These are phyloP conservation scores for Parachlorella kessleri DNA, from an alignment of 139 green algal genomes.

Conservation along the genomic window DNA sequence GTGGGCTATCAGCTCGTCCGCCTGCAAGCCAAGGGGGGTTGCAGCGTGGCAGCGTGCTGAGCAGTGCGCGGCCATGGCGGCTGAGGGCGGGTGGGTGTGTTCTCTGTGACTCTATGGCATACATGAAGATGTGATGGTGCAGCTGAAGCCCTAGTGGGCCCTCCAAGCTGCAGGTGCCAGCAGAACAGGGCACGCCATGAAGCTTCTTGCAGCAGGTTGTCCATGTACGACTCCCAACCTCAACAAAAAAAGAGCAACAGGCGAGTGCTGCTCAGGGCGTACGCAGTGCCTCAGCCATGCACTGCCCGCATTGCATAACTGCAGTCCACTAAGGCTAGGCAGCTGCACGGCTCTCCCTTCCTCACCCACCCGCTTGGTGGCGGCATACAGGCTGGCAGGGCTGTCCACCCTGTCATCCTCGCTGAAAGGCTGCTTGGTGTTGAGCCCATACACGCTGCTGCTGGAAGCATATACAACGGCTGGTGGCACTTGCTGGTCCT, in stretches of 20 bases:
- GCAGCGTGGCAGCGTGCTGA: too few species aligned
- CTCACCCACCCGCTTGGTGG: constrained; percentile 63
- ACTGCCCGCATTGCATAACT: background rate
- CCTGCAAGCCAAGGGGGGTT: too few species aligned
- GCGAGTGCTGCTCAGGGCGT: background rate
- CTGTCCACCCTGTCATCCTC: constrained; percentile 64
- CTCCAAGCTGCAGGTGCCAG: too few species aligned
- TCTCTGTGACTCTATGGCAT: too few species aligned
- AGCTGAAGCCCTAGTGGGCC: too few species aligned
- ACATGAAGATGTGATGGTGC: too few species aligned
- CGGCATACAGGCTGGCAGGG: constrained; percentile 76
- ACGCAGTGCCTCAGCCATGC: background rate
- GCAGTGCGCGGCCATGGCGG: too few species aligned
- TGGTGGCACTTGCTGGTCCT: constrained; percentile 47
- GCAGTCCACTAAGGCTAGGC: background rate
- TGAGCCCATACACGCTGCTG: constrained; percentile 78
- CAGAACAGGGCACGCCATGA: too few species aligned
- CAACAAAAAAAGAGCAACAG: background rate
- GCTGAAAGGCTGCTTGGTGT: constrained; percentile 65
- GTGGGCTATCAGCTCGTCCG: constrained; percentile 76
- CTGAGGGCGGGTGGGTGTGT: too few species aligned
- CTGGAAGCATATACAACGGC: constrained; percentile 75
- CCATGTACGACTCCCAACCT: too few species aligned
- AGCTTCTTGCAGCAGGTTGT: too few species aligned
- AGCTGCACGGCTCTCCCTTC: background rate